Conservation (phyloP, 2,329 filamentous ascomycete species). For the Lachnellula arida region DNA sequence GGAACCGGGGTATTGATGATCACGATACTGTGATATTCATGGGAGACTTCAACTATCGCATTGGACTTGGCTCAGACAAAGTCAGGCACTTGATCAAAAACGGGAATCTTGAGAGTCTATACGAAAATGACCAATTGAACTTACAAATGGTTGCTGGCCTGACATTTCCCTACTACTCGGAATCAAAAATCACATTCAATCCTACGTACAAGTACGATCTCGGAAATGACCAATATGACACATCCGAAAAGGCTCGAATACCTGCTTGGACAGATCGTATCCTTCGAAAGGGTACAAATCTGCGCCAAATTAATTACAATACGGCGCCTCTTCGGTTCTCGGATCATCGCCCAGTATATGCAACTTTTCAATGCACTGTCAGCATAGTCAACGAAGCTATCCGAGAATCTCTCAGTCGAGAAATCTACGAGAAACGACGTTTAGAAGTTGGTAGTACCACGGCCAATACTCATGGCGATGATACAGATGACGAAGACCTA, state of each 20-base stretch:
- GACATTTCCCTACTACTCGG: conserved; percentile 87
- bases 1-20: conserved; percentile 85
- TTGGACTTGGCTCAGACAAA: conserved; percentile 75
- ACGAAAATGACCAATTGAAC: conserved; percentile 94
- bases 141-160: conserved; percentile 92
- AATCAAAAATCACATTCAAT: conserved; percentile 79
- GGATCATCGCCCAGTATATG: conserved; percentile 93
- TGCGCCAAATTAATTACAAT: conserved; percentile 79
- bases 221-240: conserved; percentile 84
- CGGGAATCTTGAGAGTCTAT: conserved; percentile 70
- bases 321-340: conserved; percentile 82
- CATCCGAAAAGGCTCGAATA: conserved; percentile 91
- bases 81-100: conserved; percentile 70
- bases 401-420: conserved; percentile 67
- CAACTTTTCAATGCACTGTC: conserved; percentile 78
- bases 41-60: conserved; percentile 97
- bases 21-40: conserved; percentile 89
- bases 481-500: conserved; percentile 72
- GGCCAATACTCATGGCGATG: conserved; percentile 54
- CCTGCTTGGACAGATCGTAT: conserved; percentile 97
- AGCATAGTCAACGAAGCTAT: conserved; percentile 71
- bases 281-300: conserved; percentile 75
- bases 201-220: conserved; percentile 97
- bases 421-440: conserved; percentile 67
- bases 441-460: conserved; percentile 61